These are phyloP conservation scores for Arabidopsis arenosa DNA, from an alignment of 345 rosid genomes.

Conservation along the genomic window DNA sequence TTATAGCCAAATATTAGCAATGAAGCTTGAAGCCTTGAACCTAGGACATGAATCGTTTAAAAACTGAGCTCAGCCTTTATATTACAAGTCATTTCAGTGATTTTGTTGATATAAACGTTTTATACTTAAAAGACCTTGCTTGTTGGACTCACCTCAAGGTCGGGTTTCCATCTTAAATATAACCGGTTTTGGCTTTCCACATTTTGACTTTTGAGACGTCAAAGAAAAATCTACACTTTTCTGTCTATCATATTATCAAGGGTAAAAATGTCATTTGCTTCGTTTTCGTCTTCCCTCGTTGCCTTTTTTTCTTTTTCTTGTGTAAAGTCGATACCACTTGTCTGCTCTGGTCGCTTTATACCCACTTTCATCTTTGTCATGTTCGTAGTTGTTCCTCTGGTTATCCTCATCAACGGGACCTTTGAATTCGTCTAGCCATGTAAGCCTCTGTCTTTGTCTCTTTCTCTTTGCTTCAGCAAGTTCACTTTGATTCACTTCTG, in stretches of 20 bases:
- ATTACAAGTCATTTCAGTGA: no score
- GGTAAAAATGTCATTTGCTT: not conserved
- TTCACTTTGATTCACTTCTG: conserved; percentile 9
- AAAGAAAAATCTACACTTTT: no score
- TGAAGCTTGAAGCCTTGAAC: no score
- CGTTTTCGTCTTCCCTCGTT: not conserved
- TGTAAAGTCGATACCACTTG: conserved; percentile 43
- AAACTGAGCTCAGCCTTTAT: no score
- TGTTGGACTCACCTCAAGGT: no score
- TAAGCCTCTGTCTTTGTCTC: conserved; percentile 27
- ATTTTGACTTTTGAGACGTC: no score
- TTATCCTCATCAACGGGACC: conserved; percentile 16
- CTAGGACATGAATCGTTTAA: no score
- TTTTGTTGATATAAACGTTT: no score
- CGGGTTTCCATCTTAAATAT: no score
- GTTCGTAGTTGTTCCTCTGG: conserved; percentile 15
- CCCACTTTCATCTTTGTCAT: conserved; percentile 17
- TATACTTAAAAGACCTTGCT: no score
- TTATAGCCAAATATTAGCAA: no score
- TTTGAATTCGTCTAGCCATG: conserved; percentile 18
- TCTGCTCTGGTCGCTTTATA: conserved; percentile 21
- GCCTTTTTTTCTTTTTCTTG: not conserved
- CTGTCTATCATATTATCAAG: not conserved
- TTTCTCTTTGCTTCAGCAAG: conserved; percentile 26
- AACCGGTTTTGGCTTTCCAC: no score